Percentiles rank a stretch among this genome's conserved stretches.
These are phyloP conservation scores for Paxillus involutus DNA, from an alignment of 768 basidiomycete species.

Conservation along the genomic window DNA sequence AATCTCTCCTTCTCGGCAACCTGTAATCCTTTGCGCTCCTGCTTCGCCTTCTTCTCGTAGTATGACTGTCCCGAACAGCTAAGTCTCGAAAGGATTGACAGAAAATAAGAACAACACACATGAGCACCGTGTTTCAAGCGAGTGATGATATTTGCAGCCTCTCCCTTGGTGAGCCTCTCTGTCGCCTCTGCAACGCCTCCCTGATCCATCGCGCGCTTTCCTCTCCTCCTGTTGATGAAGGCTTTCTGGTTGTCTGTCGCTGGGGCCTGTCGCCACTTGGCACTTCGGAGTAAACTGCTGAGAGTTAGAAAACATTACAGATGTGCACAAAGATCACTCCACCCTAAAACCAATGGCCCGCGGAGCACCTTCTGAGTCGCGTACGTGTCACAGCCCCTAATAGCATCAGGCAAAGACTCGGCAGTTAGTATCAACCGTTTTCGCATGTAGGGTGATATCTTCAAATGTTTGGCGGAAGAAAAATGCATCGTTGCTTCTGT, in stretches of 20 bases:
- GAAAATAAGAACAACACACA: conserved; percentile 36
- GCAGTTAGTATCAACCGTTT: conserved; percentile 56
- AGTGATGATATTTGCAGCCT: conserved; percentile 77
- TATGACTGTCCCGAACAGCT: conserved; percentile 41
- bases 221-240: conserved; percentile 55
- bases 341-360: conserved; percentile 53
- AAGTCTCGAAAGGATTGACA: not conserved
- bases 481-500: conserved; percentile 51
- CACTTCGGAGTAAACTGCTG: conserved; percentile 57
- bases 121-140: conserved; percentile 75
- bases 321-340: conserved; percentile 16
- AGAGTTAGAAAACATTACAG: conserved; percentile 2
- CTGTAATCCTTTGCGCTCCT: conserved; percentile 34
- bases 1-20: conserved; percentile 45
- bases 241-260: conserved; percentile 63
- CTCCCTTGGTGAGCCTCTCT: conserved; percentile 64
- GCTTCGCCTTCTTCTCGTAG: conserved; percentile 52
- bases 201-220: conserved; percentile 24
- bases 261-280: conserved; percentile 62
- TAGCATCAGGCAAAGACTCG: conserved; percentile 52
- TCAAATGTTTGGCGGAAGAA: conserved; percentile 42
- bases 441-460: conserved; percentile 53
- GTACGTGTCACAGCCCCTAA: conserved; percentile 72
- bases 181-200: conserved; percentile 29
- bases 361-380: conserved; percentile 53